Evolutionary conservation across 768 basidiomycete genomes (phyloP).

Genomic region (Pleurotus platypus): DNA sequence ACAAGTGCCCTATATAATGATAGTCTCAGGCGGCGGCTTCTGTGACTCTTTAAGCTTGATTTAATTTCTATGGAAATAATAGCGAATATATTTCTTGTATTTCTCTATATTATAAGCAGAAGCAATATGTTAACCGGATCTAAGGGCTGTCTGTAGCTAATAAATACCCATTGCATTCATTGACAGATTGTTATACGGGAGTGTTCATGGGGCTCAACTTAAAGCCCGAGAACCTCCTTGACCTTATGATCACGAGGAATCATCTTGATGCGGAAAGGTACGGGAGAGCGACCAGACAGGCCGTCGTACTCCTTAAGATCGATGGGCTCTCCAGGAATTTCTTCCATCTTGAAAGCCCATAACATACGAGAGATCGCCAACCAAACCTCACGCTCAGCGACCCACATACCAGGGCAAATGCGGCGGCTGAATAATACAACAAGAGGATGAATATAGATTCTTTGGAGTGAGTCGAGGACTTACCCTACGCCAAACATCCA

Average conservation of each 20-base stretch:
- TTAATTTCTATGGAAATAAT: too few relatives aligned
- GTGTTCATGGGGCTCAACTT: background rate
- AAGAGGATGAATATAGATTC: background rate
- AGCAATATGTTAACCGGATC: too few relatives aligned
- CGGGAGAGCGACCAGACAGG: constrained; percentile 39
- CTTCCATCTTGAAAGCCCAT: constrained; percentile 42
- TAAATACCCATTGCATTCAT: too few relatives aligned
- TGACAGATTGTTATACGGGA: too few relatives aligned
- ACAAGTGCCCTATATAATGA: too few relatives aligned
- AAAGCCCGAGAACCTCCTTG: constrained; percentile 10
- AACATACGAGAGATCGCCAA: constrained; percentile 42
- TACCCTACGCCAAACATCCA: constrained; percentile 51
- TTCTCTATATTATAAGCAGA: too few relatives aligned
- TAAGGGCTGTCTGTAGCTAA: too few relatives aligned
- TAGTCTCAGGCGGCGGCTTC: too few relatives aligned
- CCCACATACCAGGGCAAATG: constrained; percentile 41
- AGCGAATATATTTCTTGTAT: too few relatives aligned
- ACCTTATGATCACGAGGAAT: constrained; percentile 12
- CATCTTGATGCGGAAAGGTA: constrained; percentile 30
- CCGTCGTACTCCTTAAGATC: constrained; percentile 46
- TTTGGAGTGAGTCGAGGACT: constrained; percentile 1
- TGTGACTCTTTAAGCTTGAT: too few relatives aligned
- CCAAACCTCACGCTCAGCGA: constrained; percentile 44
- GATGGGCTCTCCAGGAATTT: constrained; percentile 38
- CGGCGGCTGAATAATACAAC: constrained; percentile 20